Evolutionary conservation across 164 flowering plant species (phyloP).

Genomic region (Tinospora cordifolia): DNA sequence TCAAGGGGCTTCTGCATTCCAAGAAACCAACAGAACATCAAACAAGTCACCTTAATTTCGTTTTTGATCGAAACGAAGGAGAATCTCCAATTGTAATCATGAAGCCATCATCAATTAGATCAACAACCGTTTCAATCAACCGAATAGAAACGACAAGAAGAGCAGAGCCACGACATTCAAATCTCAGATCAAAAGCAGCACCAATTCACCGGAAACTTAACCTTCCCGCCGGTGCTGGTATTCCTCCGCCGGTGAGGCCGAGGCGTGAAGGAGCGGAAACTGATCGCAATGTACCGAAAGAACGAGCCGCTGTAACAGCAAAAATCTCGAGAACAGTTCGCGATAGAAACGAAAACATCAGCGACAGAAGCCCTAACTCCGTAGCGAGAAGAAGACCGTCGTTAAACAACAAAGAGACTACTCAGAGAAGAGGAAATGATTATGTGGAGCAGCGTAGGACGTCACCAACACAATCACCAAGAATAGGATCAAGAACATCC

Average conservation of each 20-base stretch:
- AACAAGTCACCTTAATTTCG: constrained; percentile 30
- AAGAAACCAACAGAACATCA: constrained; percentile 21
- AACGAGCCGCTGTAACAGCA: constrained; percentile 19
- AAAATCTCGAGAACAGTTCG: constrained; percentile 22
- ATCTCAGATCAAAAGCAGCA: constrained; percentile 25
- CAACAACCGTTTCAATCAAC: constrained; percentile 15
- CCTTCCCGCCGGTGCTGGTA: constrained; percentile 17
- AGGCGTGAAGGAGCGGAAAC: constrained; percentile 27
- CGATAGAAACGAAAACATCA: constrained; percentile 27
- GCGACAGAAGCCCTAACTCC: constrained; percentile 39
- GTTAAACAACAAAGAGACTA: constrained; percentile 35
- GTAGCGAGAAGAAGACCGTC: constrained; percentile 26
- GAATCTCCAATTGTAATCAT: constrained; percentile 62
- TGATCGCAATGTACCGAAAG: constrained; percentile 20
- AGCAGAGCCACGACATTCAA: constrained; percentile 26
- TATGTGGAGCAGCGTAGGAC: constrained; percentile 29
- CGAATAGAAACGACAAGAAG: constrained; percentile 20
- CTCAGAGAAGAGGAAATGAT: constrained; percentile 34
- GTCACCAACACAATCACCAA: constrained; percentile 52
- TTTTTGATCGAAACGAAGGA: constrained; percentile 33
- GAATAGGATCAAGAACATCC: constrained; percentile 22
- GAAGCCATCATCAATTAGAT: constrained; percentile 48
- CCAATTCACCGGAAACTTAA: constrained; percentile 24
- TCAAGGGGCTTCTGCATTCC: constrained; percentile 79
- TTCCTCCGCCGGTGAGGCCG: constrained; percentile 31